A percentile compares a stretch with the other conserved stretches of the same genome.
phyloP scores from a whole-genome alignment of 2,329 filamentous ascomycete genomes.

The Verticillium klebahnii region DNA sequence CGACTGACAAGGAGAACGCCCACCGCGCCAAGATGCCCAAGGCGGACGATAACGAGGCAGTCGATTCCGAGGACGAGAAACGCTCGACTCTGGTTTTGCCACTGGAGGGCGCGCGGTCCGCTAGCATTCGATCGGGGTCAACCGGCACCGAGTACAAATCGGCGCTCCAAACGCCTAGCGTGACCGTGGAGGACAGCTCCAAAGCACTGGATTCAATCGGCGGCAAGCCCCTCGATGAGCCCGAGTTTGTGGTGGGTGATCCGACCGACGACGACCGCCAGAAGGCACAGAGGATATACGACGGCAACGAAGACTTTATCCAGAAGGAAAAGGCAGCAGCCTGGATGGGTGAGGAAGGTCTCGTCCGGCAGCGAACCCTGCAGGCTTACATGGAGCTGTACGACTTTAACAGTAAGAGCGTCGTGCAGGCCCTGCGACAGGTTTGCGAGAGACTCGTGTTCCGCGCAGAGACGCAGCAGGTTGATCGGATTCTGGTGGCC shows the following conservation, averaged over 20 bases:
- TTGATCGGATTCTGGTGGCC: constrained; percentile 87
- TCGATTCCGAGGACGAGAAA: constrained; percentile 27
- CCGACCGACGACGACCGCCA: constrained; percentile 66
- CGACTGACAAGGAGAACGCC: constrained; percentile 20
- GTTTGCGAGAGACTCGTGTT: constrained; percentile 79
- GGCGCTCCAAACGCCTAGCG: constrained; percentile 30
- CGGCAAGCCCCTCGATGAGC: constrained; percentile 49
- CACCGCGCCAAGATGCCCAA: constrained; percentile 15
- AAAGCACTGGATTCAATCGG: constrained; percentile 27
- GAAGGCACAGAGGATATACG: constrained; percentile 77
- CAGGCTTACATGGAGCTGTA: constrained; percentile 89
- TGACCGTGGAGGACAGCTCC: constrained; percentile 38
- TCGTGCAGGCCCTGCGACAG: constrained; percentile 71
- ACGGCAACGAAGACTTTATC: constrained; percentile 78
- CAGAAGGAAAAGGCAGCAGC: constrained; percentile 75
- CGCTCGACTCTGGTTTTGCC: constrained; percentile 36
- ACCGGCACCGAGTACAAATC: constrained; percentile 36
- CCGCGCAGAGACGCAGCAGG: constrained; percentile 91
- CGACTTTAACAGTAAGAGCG: constrained; percentile 76
- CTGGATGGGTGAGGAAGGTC: constrained; percentile 78
- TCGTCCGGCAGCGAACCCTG: constrained; percentile 52
- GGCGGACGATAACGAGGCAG: constrained; percentile 13
- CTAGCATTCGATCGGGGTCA: constrained; percentile 28
- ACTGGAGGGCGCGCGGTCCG: constrained; percentile 32
- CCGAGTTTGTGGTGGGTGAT: constrained; percentile 52